Evolutionary conservation across 768 basidiomycete species (phyloP), one percentile per base, ranked within the genome.

Genomic region (Leccinum longicurvipes): DNA sequence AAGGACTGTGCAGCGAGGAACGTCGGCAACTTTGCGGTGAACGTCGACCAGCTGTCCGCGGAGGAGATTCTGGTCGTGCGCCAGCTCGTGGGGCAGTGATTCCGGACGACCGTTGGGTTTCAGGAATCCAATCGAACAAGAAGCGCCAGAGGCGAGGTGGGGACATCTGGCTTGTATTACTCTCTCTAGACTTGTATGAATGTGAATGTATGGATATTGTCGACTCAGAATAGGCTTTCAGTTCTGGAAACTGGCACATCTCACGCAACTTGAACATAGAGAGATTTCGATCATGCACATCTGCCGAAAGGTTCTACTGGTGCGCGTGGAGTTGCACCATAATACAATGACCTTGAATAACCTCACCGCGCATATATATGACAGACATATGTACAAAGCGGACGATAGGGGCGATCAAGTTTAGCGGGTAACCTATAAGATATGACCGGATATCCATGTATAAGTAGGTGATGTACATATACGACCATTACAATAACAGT

Each of bases 51-150:
- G 65, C 74, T 93, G 51, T 79, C 78, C 12, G 75, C 82, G 10
- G 89, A 91, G 61, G 91, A 93, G 71, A 81, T 80, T 53, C 61
- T 84, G 28, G 80, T 91, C n/a, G 70, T 92, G 28, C 81, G 75
- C 34, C 76, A 77, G 50, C 77, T 80, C 46, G 69, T 85, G 21
- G 65, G 60, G 47, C 59, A 63, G 59, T 73, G 52, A 67, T 31
- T 34, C 50, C 45, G 39, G 19, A 19, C 2, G 0, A 36, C 34
- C 17, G 10, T 12, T 41, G 39, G 36, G n/a, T n/a, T n/a, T 19
- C n/a, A n/a, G 36, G 36, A 39, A 39, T n/a, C 36, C 10, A n/a
- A 39, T 10, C 4, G 17, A 36, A 39, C 27, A 44, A 14, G 9
- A 32, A 54, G 23, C 9, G 3, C 17, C 39, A 46, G 14, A 17